Evolutionary conservation across 2,329 filamentous ascomycete genomes (phyloP).

Genomic region (Claviceps sp.): DNA sequence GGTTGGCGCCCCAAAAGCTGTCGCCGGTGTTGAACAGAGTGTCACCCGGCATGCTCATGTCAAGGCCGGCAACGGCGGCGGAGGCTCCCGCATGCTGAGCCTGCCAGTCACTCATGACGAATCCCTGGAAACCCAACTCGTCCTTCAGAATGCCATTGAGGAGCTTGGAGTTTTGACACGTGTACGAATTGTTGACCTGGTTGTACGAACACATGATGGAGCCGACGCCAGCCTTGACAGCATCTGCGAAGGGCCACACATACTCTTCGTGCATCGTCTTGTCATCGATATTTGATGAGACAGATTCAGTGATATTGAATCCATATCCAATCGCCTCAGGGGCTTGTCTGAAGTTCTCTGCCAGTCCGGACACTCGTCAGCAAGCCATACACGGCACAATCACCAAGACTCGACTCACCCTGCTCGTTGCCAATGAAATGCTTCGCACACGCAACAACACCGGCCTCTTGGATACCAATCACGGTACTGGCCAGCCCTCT

Average conservation of each 20-base stretch:
- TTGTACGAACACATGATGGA: constrained; percentile 59
- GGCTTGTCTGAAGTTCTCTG: constrained; percentile 58
- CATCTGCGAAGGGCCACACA: constrained; percentile 66
- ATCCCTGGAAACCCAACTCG: constrained; percentile 71
- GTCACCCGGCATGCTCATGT: constrained; percentile 87
- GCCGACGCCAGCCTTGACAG: constrained; percentile 52
- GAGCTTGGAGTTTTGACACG: constrained; percentile 65
- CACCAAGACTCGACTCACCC: constrained; percentile 15
- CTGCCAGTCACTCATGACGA: constrained; percentile 69
- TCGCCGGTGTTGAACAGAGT: constrained; percentile 58
- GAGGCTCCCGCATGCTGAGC: constrained; percentile 59
- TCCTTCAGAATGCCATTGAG: constrained; percentile 66
- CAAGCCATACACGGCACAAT: background rate
- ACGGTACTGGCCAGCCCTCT: constrained; percentile 59
- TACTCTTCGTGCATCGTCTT: constrained; percentile 65
- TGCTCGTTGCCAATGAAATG: constrained; percentile 66
- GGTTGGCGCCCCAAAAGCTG: constrained; percentile 73
- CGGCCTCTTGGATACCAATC: constrained; percentile 67
- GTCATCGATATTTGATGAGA: constrained; percentile 54
- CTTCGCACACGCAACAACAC: constrained; percentile 74
- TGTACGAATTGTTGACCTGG: constrained; percentile 68
- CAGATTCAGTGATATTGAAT: constrained; percentile 46
- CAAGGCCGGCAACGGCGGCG: constrained; percentile 57
- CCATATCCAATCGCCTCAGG: constrained; percentile 39
- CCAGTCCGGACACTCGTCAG: background rate